These are phyloP conservation scores for Trichocladium uniseriatum DNA, from an alignment of 495 filamentous ascomycete genomes.

Conservation along the genomic window DNA sequence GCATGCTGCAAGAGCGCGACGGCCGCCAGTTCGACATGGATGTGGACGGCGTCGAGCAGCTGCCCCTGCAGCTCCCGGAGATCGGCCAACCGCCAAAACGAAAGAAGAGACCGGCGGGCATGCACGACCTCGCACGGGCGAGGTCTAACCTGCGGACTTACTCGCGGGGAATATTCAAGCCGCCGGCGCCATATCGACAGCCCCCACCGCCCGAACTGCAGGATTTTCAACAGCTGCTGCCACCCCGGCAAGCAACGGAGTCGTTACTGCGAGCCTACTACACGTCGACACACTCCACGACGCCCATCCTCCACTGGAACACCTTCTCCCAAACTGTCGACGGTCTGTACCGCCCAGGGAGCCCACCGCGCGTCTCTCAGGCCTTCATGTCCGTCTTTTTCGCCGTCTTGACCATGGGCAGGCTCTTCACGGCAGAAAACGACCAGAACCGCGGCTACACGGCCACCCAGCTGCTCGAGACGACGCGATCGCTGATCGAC, in stretches of 20 bases:
- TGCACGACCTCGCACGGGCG: conserved; percentile 62
- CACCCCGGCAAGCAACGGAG: conserved; percentile 61
- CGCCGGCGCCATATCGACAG: conserved; percentile 62
- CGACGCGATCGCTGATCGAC: conserved; percentile 60
- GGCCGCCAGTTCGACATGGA: conserved; percentile 45
- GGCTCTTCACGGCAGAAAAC: conserved; percentile 59
- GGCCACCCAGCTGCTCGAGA: conserved; percentile 63
- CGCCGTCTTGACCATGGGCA: conserved; percentile 74
- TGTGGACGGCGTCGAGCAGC: conserved; percentile 48
- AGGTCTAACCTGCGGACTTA: conserved; percentile 65
- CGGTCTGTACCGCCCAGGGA: conserved; percentile 58
- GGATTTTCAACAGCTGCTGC: conserved; percentile 48
- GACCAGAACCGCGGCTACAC: conserved; percentile 44
- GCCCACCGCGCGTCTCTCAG: conserved; percentile 53
- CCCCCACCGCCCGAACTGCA: conserved; percentile 42
- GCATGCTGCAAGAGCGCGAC: conserved; percentile 44
- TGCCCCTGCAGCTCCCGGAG: conserved; percentile 60
- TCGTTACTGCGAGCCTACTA: conserved; percentile 70
- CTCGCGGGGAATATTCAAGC: conserved; percentile 71
- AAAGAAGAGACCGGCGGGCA: conserved; percentile 47
- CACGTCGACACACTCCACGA: conserved; percentile 61
- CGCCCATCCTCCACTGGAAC: conserved; percentile 87
- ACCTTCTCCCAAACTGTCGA: conserved; percentile 71
- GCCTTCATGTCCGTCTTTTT: conserved; percentile 80
- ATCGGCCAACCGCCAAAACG: conserved; percentile 54